Conservation (phyloP, 768 basidiomycete species). For the Psilocybe subaeruginosa region DNA sequence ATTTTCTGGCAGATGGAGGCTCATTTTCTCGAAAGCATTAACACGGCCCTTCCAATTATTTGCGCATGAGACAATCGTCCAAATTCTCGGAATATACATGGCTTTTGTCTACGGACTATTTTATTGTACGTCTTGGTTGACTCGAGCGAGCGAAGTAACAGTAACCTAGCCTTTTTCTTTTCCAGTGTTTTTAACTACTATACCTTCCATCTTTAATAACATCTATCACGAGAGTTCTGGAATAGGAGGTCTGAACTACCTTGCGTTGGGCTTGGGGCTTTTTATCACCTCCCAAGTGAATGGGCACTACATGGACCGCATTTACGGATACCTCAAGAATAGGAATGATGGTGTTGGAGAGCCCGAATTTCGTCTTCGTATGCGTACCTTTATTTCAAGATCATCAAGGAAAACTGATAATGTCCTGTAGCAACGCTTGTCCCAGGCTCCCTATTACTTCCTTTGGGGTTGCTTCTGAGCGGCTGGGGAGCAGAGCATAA, state of each 20-base stretch:
- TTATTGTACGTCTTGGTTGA: constrained; percentile 45
- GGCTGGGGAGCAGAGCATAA: constrained; percentile 68
- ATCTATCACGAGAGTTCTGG: constrained; percentile 59
- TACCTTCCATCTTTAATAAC: constrained; percentile 59
- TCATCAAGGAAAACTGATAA: not conserved
- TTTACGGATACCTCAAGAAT: constrained; percentile 52
- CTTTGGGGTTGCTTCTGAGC: constrained; percentile 66
- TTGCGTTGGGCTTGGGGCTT: constrained; percentile 71
- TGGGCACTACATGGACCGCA: constrained; percentile 55
- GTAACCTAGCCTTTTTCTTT: not conserved
- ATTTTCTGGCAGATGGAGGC: not conserved
- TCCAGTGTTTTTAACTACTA: constrained; percentile 67
- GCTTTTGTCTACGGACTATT: constrained; percentile 64
- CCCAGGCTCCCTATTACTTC: constrained; percentile 61
- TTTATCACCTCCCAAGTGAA: constrained; percentile 53
- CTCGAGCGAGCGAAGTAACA: not conserved
- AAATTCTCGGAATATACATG: constrained; percentile 68
- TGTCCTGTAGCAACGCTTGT: constrained; percentile 53
- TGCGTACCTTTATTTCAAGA: constrained; percentile 20
- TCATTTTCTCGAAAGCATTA: not conserved
- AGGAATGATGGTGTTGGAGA: constrained; percentile 48
- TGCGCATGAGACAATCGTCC: constrained; percentile 64
- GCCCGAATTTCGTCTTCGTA: constrained; percentile 56
- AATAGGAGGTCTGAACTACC: constrained; percentile 69
- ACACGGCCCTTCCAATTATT: constrained; percentile 40